Evolutionary conservation across 1,139 yeast species (phyloP).

Genomic region (Kurtzmaniella quercitrusa): DNA sequence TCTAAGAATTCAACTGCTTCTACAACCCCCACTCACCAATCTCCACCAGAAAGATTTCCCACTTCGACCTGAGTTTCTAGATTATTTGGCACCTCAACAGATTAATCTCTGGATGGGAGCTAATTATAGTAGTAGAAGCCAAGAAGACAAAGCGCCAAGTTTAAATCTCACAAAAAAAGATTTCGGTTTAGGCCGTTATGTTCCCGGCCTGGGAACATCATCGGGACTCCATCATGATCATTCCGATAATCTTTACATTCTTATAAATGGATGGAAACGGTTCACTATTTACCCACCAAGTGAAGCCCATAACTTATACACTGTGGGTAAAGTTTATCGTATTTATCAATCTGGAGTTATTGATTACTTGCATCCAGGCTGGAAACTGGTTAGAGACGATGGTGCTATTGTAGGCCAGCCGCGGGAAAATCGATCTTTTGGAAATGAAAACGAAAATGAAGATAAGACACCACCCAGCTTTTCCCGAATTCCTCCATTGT

Average conservation of each 20-base stretch:
- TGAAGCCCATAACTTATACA: conserved; percentile 53
- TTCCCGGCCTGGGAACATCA: conserved; percentile 56
- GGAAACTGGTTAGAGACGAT: conserved; percentile 59
- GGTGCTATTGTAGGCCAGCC: conserved; percentile 46
- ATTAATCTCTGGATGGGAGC: conserved; percentile 72
- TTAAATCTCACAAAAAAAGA: conserved; percentile 16
- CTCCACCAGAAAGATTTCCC: conserved; percentile 34
- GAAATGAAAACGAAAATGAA: conserved; percentile 10
- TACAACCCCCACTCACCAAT: conserved; percentile 60
- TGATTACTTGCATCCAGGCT: conserved; percentile 50
- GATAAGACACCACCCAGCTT: conserved; percentile 65
- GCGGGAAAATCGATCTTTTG: conserved; percentile 15
- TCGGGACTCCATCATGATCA: conserved; percentile 83
- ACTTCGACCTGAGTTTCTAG: conserved; percentile 36
- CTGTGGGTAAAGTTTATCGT: conserved; percentile 53
- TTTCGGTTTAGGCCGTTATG: conserved; percentile 46
- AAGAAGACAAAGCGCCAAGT: conserved; percentile 7
- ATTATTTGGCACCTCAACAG: conserved; percentile 57
- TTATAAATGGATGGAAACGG: conserved; percentile 57
- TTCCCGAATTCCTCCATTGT: conserved; percentile 56
- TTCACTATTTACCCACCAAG: conserved; percentile 63
- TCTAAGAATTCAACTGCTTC: conserved; percentile 37
- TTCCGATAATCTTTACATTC: conserved; percentile 67
- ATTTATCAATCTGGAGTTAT: conserved; percentile 61
- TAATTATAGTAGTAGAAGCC: conserved; percentile 11